Evolutionary conservation across 257 asterid species (phyloP), one percentile per base, ranked within the genome.

Genomic region (Solanum tarapatanum): DNA sequence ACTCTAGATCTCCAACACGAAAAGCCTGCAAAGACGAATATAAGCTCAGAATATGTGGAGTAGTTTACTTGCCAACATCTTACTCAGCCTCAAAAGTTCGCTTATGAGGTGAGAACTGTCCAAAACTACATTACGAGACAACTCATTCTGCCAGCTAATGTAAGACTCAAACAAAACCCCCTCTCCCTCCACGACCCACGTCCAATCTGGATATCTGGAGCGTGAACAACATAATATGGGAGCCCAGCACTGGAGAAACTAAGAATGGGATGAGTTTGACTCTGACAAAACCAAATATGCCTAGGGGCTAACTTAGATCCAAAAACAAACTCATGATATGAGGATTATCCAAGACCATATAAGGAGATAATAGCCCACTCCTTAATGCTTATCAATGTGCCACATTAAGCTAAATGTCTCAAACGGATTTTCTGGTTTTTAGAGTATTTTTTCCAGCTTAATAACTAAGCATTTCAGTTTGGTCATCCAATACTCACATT

Each of bases 1-100:
- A 91, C 90, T 93, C 98, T 87, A 95, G 77, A 84, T 94, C 96
- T 88, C 98, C 98, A 14, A 92, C 90, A 23, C 98, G 93, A 86
- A 95, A 94, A 48, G 98, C 98, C 98, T 95, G 92, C 77, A 86
- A 89, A 84, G 48, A 85, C 84, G 66, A 55, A 87, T 8, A 36
- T 13, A 41, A 24, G 62, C 36, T 77, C 36, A 77, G 62, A 41
- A 7, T 23, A 73, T 4, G 32, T 36, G 19, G 4, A 7, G 83
- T 75, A 36, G 0, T 36, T 21, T 37, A 37, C 26, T 11, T 19
- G 30, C 28, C 28, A 28, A 12, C 21, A 12, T 26, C 74, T 66
- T 26, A 28, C 23, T 72, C 79, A 32, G 9, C 76, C 12, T 28
- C 76, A 69, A 69, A 69, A 69, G 12, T 30, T 69, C 0, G 6